phyloP scores from a whole-genome alignment of 2,329 filamentous ascomycete genomes.

The Fusarium sp. region DNA sequence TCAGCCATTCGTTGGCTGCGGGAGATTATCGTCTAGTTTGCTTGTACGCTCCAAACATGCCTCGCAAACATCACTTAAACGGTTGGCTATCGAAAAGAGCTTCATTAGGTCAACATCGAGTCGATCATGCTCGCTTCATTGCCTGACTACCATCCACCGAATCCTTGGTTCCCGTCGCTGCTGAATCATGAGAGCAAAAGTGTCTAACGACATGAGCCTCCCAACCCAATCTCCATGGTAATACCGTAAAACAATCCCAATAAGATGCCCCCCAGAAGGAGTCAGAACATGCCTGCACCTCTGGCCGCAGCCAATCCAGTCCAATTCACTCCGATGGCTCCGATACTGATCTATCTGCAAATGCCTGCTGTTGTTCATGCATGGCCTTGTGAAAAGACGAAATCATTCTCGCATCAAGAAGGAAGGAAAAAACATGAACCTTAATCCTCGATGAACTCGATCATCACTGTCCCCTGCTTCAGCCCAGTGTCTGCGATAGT shows the following conservation, averaged over 20 bases:
- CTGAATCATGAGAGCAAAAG: constrained; percentile 9
- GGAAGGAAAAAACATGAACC: background rate
- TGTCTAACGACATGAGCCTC: constrained; percentile 35
- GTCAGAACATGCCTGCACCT: constrained; percentile 25
- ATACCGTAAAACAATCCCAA: constrained; percentile 18
- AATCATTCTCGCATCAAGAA: constrained; percentile 9
- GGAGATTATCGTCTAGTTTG: background rate
- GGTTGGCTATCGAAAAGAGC: background rate
- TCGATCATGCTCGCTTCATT: constrained; percentile 8
- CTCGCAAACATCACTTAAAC: background rate
- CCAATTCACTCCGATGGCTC: constrained; percentile 36
- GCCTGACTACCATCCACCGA: background rate
- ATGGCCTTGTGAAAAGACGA: constrained; percentile 25
- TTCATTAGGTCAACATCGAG: constrained; percentile 2
- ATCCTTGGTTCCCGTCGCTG: background rate
- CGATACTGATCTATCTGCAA: constrained; percentile 38
- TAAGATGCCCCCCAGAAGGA: constrained; percentile 19
- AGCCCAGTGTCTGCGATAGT: constrained; percentile 85
- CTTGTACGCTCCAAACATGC: background rate
- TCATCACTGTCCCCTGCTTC: constrained; percentile 95
- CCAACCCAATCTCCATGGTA: constrained; percentile 17
- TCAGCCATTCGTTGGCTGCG: background rate
- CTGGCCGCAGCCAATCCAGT: constrained; percentile 23
- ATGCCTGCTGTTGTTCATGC: constrained; percentile 29
- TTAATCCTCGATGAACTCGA: constrained; percentile 81